A percentile compares a stretch with the other conserved stretches of the same genome.
Evolutionary conservation across 495 filamentous ascomycete species (phyloP).

Genomic region (Penicilliopsis zonata): DNA sequence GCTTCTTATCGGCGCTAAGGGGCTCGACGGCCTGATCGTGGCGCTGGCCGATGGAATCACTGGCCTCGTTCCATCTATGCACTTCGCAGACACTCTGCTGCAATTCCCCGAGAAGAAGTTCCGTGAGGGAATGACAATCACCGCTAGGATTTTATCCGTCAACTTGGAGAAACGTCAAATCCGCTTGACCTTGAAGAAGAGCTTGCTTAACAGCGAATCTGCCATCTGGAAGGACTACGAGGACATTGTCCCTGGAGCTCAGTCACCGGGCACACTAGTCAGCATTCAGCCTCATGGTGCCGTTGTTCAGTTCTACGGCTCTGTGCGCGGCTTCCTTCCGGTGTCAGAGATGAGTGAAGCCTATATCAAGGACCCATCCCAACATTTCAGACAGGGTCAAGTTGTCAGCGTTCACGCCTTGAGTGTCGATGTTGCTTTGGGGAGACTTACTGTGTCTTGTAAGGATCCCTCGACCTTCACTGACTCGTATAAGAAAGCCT

Average conservation of each 20-base stretch:
- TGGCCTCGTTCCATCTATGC: slow-evolving; percentile 75
- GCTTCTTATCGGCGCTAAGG: slow-evolving; percentile 57
- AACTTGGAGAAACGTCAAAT: slow-evolving; percentile 66
- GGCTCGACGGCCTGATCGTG: slow-evolving; percentile 69
- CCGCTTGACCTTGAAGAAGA: slow-evolving; percentile 88
- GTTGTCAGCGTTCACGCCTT: slow-evolving; percentile 79
- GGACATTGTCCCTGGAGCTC: slow-evolving; percentile 52
- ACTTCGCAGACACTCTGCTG: slow-evolving; percentile 76
- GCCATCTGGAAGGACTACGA: slow-evolving; percentile 65
- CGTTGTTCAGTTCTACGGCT: slow-evolving; percentile 85
- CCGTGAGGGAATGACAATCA: slow-evolving; percentile 72
- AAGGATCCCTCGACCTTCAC: slow-evolving; percentile 73
- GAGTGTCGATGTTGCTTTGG: slow-evolving; percentile 57
- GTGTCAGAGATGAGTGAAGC: slow-evolving; percentile 96
- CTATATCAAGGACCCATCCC: slow-evolving; percentile 74
- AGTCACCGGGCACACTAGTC: slow-evolving; percentile 74
- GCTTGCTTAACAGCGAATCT: slow-evolving; percentile 75
- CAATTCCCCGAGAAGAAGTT: slow-evolving; percentile 96
- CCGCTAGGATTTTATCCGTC: slow-evolving; percentile 70
- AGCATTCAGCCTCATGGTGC: slow-evolving; percentile 68
- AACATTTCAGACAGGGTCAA: slow-evolving; percentile 84
- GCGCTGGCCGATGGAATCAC: slow-evolving; percentile 75
- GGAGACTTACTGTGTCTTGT: slow-evolving; percentile 78
- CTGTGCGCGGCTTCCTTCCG: slow-evolving; percentile 72
- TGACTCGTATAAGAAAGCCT: slow-evolving; percentile 58